phyloP scores from a whole-genome alignment of 2,329 filamentous ascomycete genomes.

The Botrytis paeoniae region DNA sequence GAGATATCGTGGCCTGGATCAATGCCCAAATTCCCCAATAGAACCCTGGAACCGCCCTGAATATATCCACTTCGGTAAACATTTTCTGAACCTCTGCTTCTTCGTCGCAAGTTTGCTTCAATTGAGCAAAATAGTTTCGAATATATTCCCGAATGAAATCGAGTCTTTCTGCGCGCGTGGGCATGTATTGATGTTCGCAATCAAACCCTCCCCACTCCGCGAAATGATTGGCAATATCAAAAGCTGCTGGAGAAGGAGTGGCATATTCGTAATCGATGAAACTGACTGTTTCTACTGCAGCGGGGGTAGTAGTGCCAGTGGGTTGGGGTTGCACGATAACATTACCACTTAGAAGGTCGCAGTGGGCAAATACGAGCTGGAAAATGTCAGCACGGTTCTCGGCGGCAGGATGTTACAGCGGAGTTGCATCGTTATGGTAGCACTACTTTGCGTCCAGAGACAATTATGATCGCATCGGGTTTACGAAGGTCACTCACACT shows the following conservation, averaged over 20 bases:
- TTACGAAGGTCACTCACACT: conserved; percentile 54
- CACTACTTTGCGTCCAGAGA: conserved; percentile 14
- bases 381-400: conserved; percentile 25
- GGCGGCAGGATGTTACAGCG: not conserved
- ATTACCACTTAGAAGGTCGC: conserved; percentile 93
- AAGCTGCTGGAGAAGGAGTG: conserved; percentile 87
- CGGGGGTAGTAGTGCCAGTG: conserved; percentile 37
- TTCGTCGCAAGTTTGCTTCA: conserved; percentile 45
- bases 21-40: conserved; percentile 92
- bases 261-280: conserved; percentile 99
- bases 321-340: conserved; percentile 72
- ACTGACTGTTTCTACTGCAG: conserved; percentile 54
- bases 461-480: conserved; percentile 13
- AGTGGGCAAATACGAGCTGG: conserved; percentile 88
- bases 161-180: conserved; percentile 70
- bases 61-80: conserved; percentile 78
- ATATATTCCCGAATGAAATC: conserved; percentile 85
- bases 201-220: conserved; percentile 98
- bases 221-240: conserved; percentile 97
- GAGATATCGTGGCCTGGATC: conserved; percentile 89
- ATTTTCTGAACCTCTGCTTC: conserved; percentile 66
- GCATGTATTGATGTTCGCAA: conserved; percentile 83
- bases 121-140: conserved; percentile 63
- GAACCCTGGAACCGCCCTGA: conserved; percentile 86
- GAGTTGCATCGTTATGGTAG: conserved; percentile 5